Conservation (phyloP, 2,329 filamentous ascomycete genomes). For the Helotiales sp. region DNA sequence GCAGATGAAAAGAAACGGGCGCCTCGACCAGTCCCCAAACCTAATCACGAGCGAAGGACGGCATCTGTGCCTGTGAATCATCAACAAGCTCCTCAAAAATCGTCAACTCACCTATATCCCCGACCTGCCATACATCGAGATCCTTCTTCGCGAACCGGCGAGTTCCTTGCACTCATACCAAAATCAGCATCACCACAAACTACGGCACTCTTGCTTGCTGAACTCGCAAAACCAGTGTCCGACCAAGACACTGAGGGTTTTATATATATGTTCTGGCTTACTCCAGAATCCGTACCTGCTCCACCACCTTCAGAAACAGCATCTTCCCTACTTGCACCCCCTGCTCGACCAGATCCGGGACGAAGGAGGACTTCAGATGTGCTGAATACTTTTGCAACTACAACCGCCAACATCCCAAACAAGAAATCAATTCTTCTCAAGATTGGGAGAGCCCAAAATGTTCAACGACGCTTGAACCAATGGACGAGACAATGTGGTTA, state of each 20-base stretch:
- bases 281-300: conserved; percentile 58
- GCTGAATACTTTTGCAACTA: conserved; percentile 49
- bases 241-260: conserved; percentile 79
- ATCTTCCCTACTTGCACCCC: conserved; percentile 57
- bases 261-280: conserved; percentile 99
- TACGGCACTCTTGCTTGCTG: conserved; percentile 69
- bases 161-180: conserved; percentile 70
- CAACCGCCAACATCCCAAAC: conserved; percentile 32
- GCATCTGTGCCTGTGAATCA: conserved; percentile 11
- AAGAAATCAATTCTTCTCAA: conserved; percentile 66
- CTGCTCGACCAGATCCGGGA: conserved; percentile 38
- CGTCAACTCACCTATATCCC: conserved; percentile 16
- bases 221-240: conserved; percentile 76
- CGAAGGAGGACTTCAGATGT: conserved; percentile 54
- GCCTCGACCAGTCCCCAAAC: conserved; percentile 27
- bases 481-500: conserved; percentile 94
- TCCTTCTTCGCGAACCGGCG: conserved; percentile 37
- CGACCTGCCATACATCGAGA: conserved; percentile 29
- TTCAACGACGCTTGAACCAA: conserved; percentile 86
- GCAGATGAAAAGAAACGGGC: conserved; percentile 25
- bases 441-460: conserved; percentile 72
- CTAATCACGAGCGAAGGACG: conserved; percentile 13
- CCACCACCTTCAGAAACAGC: conserved; percentile 59
- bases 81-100: conserved; percentile 13
- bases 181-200: conserved; percentile 64